Evolutionary conservation across 345 rosid genomes (phyloP).

Genomic region (Brassica juncea): DNA sequence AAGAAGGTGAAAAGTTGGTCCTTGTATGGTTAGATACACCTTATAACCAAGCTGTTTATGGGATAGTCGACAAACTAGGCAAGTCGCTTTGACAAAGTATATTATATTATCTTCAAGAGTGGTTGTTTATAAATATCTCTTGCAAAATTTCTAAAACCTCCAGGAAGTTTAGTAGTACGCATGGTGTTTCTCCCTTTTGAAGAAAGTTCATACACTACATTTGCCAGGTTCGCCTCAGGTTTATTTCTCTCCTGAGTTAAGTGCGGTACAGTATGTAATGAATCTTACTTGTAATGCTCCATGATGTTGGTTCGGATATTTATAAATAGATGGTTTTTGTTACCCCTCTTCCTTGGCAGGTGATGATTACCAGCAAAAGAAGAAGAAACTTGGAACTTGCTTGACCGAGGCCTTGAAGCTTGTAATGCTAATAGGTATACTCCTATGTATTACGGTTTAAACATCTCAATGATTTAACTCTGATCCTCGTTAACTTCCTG

Average conservation of each 20-base stretch:
- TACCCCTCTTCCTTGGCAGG: constrained; percentile 44
- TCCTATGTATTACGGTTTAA: not conserved
- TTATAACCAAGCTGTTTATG: constrained; percentile 96
- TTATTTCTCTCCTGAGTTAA: constrained; percentile 55
- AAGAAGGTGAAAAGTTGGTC: constrained; percentile 94
- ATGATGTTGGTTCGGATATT: not conserved
- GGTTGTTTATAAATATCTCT: constrained; percentile 11
- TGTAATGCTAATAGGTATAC: constrained; percentile 72
- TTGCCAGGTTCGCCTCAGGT: constrained; percentile 99
- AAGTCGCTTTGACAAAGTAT: constrained; percentile 21
- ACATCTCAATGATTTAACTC: not conserved
- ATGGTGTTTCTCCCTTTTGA: constrained; percentile 93
- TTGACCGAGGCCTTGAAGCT: constrained; percentile 84
- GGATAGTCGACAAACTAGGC: constrained; percentile 93
- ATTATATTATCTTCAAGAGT: not conserved
- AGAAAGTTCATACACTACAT: constrained; percentile 91
- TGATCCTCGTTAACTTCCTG: not conserved
- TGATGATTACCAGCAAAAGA: constrained; percentile 46
- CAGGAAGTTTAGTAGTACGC: constrained; percentile 96
- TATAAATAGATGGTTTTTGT: not conserved
- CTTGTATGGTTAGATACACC: constrained; percentile 98
- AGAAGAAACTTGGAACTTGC: constrained; percentile 57
- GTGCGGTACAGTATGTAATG: constrained; percentile 2
- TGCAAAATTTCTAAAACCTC: constrained; percentile 4
- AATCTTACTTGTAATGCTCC: not conserved